A percentile compares a stretch with the other conserved stretches of the same genome.
phyloP scores from a whole-genome alignment of 2,329 filamentous ascomycete species.

The Phyllosticta paracitricarpa region DNA sequence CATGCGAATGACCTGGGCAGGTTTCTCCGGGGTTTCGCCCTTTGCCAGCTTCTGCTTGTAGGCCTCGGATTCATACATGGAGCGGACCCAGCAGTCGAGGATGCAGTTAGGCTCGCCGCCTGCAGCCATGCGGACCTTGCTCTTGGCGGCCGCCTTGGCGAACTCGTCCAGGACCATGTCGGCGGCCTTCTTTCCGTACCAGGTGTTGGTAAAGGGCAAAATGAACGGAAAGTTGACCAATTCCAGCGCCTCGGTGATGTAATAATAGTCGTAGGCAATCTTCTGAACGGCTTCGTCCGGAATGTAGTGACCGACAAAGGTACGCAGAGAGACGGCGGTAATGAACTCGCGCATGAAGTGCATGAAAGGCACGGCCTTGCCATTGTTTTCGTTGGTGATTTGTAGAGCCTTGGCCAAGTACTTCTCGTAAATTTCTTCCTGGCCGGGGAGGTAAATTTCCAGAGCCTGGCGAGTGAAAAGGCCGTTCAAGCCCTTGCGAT shows the following conservation, averaged over 20 bases:
- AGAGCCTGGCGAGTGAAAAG: constrained; percentile 89
- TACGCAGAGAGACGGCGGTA: constrained; percentile 88
- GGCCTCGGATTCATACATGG: constrained; percentile 73
- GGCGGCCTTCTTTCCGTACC: constrained; percentile 93
- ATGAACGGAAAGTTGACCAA: constrained; percentile 98
- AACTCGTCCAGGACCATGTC: constrained; percentile 89
- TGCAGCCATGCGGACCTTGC: constrained; percentile 81
- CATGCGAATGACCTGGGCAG: constrained; percentile 67
- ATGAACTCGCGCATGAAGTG: constrained; percentile 85
- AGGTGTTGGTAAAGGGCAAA: constrained; percentile 86
- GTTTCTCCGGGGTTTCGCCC: constrained; percentile 68
- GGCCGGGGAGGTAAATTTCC: constrained; percentile 77
- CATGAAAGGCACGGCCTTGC: constrained; percentile 81
- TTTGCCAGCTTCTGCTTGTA: constrained; percentile 71
- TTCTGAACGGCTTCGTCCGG: constrained; percentile 82
- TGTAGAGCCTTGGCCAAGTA: constrained; percentile 75
- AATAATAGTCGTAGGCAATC: constrained; percentile 93
- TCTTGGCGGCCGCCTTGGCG: constrained; percentile 82
- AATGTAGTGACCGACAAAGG: constrained; percentile 96
- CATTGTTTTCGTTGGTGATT: constrained; percentile 58
- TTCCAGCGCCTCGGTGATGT: constrained; percentile 90
- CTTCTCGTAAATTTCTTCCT: constrained; percentile 81
- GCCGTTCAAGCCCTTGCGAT: constrained; percentile 90
- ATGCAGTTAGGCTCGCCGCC: constrained; percentile 84
- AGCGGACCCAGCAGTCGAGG: constrained; percentile 87